phyloP scores from a whole-genome alignment of 2,329 filamentous ascomycete species.

The Chalara sp. region DNA sequence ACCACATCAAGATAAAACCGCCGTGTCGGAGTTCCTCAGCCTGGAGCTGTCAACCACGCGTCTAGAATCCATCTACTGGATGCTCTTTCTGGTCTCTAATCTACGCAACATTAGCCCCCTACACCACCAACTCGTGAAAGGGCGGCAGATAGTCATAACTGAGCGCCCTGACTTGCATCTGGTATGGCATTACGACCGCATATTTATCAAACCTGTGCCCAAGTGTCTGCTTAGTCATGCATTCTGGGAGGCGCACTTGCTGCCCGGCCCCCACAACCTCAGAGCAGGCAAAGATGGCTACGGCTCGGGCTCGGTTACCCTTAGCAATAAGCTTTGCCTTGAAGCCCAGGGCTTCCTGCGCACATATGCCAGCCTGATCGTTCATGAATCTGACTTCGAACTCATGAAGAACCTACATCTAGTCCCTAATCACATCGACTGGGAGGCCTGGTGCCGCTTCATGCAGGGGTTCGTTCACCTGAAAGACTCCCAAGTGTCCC shows the following conservation, averaged over 20 bases:
- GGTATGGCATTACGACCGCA: conserved; percentile 22
- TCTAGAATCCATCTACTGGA: neutral
- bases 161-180: conserved; percentile 30
- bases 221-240: conserved; percentile 20
- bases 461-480: conserved; percentile 2
- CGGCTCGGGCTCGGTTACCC: neutral
- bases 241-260: conserved; percentile 22
- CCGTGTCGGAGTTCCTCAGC: neutral
- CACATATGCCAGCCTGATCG: conserved; percentile 26
- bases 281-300: neutral
- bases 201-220: conserved; percentile 28
- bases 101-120: neutral
- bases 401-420: conserved; percentile 24
- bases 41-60: neutral
- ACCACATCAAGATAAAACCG: too few relatives aligned
- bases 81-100: neutral
- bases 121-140: conserved; percentile 19
- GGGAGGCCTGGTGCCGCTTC: conserved; percentile 5
- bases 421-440: neutral
- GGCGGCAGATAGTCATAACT: conserved; percentile 26
- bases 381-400: conserved; percentile 27
- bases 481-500: conserved; percentile 14
- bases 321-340: neutral
- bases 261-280: neutral
- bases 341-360: conserved; percentile 24